Evolutionary conservation across 75 land plant species (phyloP).

Genomic region (Picea sitchensis): DNA sequence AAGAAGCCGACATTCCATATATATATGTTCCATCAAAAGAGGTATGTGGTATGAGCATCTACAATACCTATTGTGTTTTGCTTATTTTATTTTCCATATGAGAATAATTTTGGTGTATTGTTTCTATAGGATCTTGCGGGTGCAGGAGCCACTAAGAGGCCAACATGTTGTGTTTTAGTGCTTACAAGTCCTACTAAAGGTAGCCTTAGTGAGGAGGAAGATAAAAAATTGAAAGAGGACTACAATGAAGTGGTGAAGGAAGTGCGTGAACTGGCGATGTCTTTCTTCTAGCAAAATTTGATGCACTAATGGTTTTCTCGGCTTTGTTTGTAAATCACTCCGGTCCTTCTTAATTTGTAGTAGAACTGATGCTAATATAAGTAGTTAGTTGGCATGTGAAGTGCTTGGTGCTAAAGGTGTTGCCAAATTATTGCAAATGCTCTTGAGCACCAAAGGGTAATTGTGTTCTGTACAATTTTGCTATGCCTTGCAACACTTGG

Average conservation of each 20-base stretch:
- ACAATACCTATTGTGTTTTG: slow-evolving; percentile 1
- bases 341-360: too few species aligned
- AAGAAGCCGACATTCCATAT: slow-evolving; percentile 89
- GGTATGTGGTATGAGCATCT: slow-evolving; percentile 28
- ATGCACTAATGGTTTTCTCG: too few species aligned
- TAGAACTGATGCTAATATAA: too few species aligned
- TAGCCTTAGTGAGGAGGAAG: slow-evolving; percentile 58
- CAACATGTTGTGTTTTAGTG: slow-evolving; percentile 89
- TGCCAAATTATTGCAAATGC: too few species aligned
- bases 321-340: too few species aligned
- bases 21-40: slow-evolving; percentile 95
- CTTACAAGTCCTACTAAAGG: slow-evolving; percentile 79
- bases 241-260: slow-evolving; percentile 66
- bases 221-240: slow-evolving; percentile 63
- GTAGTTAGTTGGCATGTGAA: too few species aligned
- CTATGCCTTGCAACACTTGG: too few species aligned
- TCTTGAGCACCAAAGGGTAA: too few species aligned
- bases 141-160: slow-evolving; percentile 91
- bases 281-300: slow-evolving; percentile 29
- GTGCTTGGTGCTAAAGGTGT: too few species aligned
- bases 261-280: slow-evolving; percentile 41
- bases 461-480: too few species aligned
- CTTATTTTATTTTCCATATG: neutral
- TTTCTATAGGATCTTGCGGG: slow-evolving; percentile 82
- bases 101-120: neutral